Evolutionary conservation across 176 grass and related monocot species (phyloP).

Genomic region (Poa pratensis): DNA sequence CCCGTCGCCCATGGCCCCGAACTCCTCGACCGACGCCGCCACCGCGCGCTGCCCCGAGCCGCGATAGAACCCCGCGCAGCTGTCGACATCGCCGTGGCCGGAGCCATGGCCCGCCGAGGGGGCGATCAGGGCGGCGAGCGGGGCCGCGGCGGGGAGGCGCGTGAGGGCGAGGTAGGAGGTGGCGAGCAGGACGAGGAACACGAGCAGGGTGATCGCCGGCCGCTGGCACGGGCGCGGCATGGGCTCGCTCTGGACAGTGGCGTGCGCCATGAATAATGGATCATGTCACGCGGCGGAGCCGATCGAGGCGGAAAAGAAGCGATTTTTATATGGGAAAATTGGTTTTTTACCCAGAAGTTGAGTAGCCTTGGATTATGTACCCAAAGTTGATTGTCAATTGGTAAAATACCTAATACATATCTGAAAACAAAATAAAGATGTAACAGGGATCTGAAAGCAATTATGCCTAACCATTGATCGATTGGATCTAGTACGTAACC

Average conservation of each 20-base stretch:
- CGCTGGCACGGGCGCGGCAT: constrained; percentile 26
- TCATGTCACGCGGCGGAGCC: constrained; percentile 8
- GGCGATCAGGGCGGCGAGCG: constrained; percentile 36
- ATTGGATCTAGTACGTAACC: no score
- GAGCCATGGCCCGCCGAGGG: not conserved
- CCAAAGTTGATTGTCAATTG: no score
- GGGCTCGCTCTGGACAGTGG: constrained; percentile 18
- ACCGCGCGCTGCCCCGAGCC: constrained; percentile 47
- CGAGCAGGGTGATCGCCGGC: constrained; percentile 10
- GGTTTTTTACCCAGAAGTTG: no score
- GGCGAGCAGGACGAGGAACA: constrained; percentile 29
- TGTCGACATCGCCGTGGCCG: not conserved
- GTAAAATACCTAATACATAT: no score
- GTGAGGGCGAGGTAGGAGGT: constrained; percentile 50
- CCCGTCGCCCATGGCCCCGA: constrained; percentile 83
- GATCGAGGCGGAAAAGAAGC: constrained; percentile 16
- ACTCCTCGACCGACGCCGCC: constrained; percentile 64
- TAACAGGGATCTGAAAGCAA: no score
- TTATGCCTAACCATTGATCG: no score
- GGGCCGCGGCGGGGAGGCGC: constrained; percentile 12
- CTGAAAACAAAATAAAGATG: no score
- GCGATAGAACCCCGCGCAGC: constrained; percentile 72
- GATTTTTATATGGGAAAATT: constrained; percentile 7
- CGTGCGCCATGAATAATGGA: constrained; percentile 39
- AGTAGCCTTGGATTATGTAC: no score